Evolutionary conservation across 2,329 filamentous ascomycete genomes (phyloP).

Genomic region (Colletotrichum sp.): DNA sequence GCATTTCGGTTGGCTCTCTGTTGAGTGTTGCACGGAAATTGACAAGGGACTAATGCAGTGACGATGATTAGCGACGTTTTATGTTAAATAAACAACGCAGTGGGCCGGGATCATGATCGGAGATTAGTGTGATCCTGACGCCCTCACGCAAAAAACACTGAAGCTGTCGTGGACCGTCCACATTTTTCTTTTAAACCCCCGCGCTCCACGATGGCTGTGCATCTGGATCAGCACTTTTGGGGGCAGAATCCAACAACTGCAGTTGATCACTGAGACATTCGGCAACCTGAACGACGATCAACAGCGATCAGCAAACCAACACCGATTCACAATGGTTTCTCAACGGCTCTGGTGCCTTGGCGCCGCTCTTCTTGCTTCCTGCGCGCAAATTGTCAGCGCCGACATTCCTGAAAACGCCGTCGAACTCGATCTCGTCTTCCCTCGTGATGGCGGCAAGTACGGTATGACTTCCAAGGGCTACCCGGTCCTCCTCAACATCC

Average conservation of each 20-base stretch:
- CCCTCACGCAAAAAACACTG: neutral
- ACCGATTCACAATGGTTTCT: conserved; percentile 8
- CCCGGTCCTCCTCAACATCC: conserved; percentile 16
- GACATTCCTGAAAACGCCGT: conserved; percentile 18
- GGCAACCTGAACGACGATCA: neutral
- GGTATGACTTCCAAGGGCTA: conserved; percentile 13
- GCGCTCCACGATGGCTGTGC: neutral
- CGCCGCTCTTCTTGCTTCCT: conserved; percentile 4
- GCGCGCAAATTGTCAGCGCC: neutral
- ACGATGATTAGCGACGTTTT: conserved; percentile 19
- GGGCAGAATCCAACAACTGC: neutral
- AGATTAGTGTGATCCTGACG: conserved; percentile 13
- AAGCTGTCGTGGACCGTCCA: neutral
- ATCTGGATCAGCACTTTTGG: neutral
- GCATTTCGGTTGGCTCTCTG: conserved; percentile 6
- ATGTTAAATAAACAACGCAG: conserved; percentile 3
- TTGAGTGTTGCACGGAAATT: conserved; percentile 11
- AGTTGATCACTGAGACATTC: neutral
- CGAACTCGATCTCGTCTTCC: conserved; percentile 21
- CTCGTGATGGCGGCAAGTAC: conserved; percentile 15
- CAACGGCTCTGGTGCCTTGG: neutral
- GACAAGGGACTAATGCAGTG: conserved; percentile 13
- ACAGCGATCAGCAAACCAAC: neutral
- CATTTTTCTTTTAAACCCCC: conserved; percentile 2
- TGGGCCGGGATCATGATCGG: conserved; percentile 14